Evolutionary conservation across 2,329 filamentous ascomycete species (phyloP).

Genomic region (Lecanicillium sp.): DNA sequence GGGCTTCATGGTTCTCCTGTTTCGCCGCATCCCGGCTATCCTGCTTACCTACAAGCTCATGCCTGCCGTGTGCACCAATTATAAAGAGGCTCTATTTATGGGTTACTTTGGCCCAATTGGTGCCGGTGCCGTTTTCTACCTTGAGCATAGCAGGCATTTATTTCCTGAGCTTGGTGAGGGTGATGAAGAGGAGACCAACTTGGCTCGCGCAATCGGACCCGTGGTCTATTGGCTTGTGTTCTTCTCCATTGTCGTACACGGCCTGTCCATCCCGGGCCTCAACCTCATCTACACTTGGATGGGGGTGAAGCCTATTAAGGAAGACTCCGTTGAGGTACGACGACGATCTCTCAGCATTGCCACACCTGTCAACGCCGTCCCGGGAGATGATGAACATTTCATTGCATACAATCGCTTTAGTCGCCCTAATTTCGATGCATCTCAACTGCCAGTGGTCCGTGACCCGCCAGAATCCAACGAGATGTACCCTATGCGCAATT

Average conservation of each 20-base stretch:
- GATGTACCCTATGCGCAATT: neutral
- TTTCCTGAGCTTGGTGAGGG: constrained; percentile 27
- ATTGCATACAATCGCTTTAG: constrained; percentile 42
- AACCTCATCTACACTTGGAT: constrained; percentile 28
- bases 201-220: constrained; percentile 25
- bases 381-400: constrained; percentile 27
- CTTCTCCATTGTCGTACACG: constrained; percentile 37
- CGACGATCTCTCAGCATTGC: constrained; percentile 27
- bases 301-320: constrained; percentile 31
- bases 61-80: constrained; percentile 40
- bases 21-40: constrained; percentile 50
- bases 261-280: constrained; percentile 37
- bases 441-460: constrained; percentile 2
- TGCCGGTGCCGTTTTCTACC: constrained; percentile 68
- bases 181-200: constrained; percentile 24
- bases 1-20: constrained; percentile 41
- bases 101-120: constrained; percentile 70
- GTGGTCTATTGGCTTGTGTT: constrained; percentile 13
- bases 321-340: constrained; percentile 30
- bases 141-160: constrained; percentile 39
- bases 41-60: constrained; percentile 46
- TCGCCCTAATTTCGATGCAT: constrained; percentile 20
- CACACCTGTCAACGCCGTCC: constrained; percentile 30
- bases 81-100: constrained; percentile 53
- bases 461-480: neutral